phyloP scores from a whole-genome alignment of 768 basidiomycete genomes.

The Rhodosporidiobolus sp. region DNA sequence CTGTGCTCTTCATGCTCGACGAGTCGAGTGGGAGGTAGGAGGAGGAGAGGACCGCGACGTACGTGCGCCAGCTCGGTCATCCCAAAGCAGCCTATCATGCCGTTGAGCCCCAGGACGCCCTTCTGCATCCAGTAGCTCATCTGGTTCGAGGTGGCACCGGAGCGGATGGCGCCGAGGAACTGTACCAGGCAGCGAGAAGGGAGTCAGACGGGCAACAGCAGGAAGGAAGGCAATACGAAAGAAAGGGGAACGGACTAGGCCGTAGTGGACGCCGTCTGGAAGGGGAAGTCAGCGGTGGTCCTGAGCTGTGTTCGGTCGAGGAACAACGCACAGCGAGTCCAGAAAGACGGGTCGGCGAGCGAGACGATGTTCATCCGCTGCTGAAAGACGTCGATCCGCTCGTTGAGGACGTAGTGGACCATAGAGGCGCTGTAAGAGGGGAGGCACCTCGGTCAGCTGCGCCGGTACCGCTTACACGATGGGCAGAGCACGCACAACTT shows the following conservation, averaged over 20 bases:
- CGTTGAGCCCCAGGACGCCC: constrained; percentile 52
- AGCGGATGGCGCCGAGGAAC: constrained; percentile 50
- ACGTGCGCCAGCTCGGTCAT: constrained; percentile 44
- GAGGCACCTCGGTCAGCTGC: neutral
- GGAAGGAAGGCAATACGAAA: no score
- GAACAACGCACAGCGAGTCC: constrained; percentile 46
- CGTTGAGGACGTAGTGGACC: constrained; percentile 52
- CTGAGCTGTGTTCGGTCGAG: no score
- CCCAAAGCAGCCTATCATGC: constrained; percentile 51
- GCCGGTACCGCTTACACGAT: no score
- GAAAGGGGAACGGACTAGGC: constrained; percentile 9
- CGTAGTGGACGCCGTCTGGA: constrained; percentile 36
- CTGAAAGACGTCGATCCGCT: constrained; percentile 49
- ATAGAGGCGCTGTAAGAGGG: constrained; percentile 26
- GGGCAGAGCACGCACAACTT: constrained; percentile 48
- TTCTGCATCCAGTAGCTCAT: constrained; percentile 52
- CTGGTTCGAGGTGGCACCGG: constrained; percentile 51
- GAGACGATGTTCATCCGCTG: constrained; percentile 51
- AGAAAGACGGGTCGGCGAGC: constrained; percentile 52
- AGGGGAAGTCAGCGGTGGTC: neutral
- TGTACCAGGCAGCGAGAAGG: no score
- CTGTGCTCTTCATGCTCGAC: no score
- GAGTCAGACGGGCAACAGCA: no score
- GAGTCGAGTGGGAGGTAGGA: neutral
- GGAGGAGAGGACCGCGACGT: neutral